Conservation (phyloP, 179 eudicot genomes). For the Carnegiea gigantea region DNA sequence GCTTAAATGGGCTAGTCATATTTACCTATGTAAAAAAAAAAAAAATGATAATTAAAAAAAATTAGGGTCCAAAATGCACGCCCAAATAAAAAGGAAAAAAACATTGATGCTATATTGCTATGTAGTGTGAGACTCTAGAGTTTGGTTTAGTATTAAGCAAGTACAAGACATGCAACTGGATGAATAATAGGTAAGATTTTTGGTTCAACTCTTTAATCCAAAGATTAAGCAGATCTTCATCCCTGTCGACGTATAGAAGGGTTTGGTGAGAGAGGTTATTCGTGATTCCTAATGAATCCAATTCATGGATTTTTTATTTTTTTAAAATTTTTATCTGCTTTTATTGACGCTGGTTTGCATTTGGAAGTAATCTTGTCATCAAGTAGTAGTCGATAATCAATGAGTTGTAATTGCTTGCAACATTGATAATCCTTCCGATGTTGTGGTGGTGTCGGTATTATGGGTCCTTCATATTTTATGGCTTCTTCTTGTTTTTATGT, state of each 20-base stretch:
- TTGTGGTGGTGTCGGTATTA: neutral
- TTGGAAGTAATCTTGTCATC: constrained; percentile 14
- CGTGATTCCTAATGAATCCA: neutral
- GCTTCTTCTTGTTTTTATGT: neutral
- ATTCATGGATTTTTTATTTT: neutral
- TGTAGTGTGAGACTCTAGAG: neutral
- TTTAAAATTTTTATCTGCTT: neutral
- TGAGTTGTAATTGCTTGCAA: constrained; percentile 16
- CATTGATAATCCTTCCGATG: neutral
- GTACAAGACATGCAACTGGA: neutral
- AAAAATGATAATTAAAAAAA: too few species aligned
- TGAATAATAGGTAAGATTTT: neutral
- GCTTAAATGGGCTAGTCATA: too few species aligned
- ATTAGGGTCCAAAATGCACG: too few species aligned
- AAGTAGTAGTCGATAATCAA: neutral
- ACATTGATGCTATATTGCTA: too few species aligned
- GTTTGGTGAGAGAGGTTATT: constrained; percentile 9
- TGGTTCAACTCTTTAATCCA: neutral
- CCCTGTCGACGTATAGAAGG: neutral
- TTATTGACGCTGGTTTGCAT: neutral
- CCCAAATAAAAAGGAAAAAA: too few species aligned
- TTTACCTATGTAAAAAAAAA: too few species aligned
- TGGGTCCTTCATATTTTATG: neutral
- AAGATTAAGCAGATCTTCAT: constrained; percentile 2
- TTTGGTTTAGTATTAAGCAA: neutral